Percentiles rank a stretch among this genome's conserved stretches.
These are phyloP conservation scores for Auricularia heimuer DNA, from an alignment of 768 basidiomycete genomes.

Conservation along the genomic window DNA sequence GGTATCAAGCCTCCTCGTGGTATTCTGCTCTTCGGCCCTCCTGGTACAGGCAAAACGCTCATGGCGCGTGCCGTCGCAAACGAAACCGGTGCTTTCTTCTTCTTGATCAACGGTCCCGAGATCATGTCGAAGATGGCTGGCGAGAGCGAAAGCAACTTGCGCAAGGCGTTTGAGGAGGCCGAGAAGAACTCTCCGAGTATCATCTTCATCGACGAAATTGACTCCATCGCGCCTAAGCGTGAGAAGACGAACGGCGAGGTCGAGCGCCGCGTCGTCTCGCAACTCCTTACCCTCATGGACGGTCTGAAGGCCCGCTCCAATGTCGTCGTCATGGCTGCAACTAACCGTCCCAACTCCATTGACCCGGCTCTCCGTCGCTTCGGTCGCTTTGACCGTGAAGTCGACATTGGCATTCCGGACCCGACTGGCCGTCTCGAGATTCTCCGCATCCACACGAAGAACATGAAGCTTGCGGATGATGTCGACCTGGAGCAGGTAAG, in stretches of 20 bases:
- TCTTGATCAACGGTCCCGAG: conserved; percentile 98
- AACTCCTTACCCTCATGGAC: conserved; percentile 97
- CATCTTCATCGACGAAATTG: conserved; percentile 99
- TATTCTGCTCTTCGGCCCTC: conserved; percentile 97
- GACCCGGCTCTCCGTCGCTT: conserved; percentile 98
- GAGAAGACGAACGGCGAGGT: conserved; percentile 99
- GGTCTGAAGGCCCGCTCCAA: conserved; percentile 97
- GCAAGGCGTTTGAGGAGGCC: conserved; percentile 98
- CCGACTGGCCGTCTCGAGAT: conserved; percentile 98
- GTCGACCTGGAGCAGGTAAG: conserved; percentile 82
- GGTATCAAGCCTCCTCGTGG: conserved; percentile 99
- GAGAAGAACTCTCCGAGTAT: conserved; percentile 99
- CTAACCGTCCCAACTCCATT: conserved; percentile 97
- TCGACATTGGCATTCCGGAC: conserved; percentile 98
- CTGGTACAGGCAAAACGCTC: conserved; percentile 98
- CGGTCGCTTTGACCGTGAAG: conserved; percentile 98
- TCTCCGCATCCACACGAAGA: conserved; percentile 98
- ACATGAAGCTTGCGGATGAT: conserved; percentile 96
- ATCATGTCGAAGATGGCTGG: conserved; percentile 99
- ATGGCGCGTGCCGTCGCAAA: conserved; percentile 99
- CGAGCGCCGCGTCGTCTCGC: conserved; percentile 97
- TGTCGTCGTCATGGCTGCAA: conserved; percentile 99
- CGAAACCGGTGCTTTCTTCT: conserved; percentile 99
- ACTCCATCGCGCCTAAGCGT: conserved; percentile 98
- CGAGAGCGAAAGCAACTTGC: conserved; percentile 91